Base-by-base conservation (phyloP, 768 basidiomycete species). In the Boletus vermiculosoides region DNA sequence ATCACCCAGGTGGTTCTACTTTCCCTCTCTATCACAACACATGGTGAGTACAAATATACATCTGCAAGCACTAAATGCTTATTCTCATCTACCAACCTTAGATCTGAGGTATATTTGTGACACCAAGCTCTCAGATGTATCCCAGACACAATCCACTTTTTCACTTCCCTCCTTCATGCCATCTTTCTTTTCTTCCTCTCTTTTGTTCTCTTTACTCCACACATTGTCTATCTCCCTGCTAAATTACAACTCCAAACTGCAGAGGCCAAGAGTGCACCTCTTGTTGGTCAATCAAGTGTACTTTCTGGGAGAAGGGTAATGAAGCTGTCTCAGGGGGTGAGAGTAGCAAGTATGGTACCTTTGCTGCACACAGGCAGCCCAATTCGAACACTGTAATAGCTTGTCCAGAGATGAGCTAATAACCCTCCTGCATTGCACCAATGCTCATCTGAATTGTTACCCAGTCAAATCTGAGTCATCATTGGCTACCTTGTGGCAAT, bases 271-370 rank as follows among this genome's bases (percentile, higher is more conserved):
- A 53, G 61, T 62, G 62, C 69, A 45, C 57, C 71, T 10, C 62
- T 73, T 10, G 60, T 73, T 12, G 69, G 61, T 10, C 71, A 69
- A 40, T 80, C 84, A 0, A 81, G 78, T 23, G 79, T 83, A 62
- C 79, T 86, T 73, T 87, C 18, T 80, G 84, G 25, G 72, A 83
- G 3, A 83, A 78, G 23, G 69, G 71, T 25, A 70, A 68, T 34
- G 73, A 77, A 31, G 74, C 55, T 74, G 56, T 68, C 71, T 39
- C 60, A 0, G 63, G 65, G 0, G 49, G 47, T 64, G 72, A 48
- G 77, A 80, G 51, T 20, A 78, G 76, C 70, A 90, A 89, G 69
- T 92, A 92, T 67, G 90, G 90, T 16, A 92, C 90, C 13, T 91
- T 90, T 78, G 76, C 74, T 12, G 39, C 50, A 16, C 63, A 48